A percentile compares a stretch with the other conserved stretches of the same genome.
Conservation (phyloP, 164 flowering plant species). For the Liriodendron chinense region DNA sequence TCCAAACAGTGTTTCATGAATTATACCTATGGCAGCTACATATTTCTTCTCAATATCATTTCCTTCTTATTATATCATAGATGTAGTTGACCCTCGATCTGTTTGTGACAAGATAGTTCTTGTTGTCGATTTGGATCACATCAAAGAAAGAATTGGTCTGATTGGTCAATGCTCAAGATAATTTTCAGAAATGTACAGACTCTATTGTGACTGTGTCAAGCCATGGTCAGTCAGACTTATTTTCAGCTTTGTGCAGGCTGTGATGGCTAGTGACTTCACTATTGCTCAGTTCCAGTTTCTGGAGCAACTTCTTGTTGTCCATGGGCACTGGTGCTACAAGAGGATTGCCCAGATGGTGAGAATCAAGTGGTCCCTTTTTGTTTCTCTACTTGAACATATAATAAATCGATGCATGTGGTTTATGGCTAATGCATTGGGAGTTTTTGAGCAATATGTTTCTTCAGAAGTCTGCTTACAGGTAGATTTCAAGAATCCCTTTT, state of each 20-base stretch:
- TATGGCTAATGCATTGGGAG: conserved; percentile 58
- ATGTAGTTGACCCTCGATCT: too few species aligned
- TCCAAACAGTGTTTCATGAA: too few species aligned
- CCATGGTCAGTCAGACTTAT: too few species aligned
- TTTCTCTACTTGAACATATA: neutral
- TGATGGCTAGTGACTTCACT: conserved; percentile 91
- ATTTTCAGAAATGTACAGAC: too few species aligned
- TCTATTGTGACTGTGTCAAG: too few species aligned
- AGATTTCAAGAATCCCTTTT: conserved; percentile 19
- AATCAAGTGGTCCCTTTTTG: neutral
- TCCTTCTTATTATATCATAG: too few species aligned
- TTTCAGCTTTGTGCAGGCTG: conserved; percentile 52
- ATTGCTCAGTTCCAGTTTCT: conserved; percentile 87
- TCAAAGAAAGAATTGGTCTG: too few species aligned
- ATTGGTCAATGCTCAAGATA: too few species aligned
- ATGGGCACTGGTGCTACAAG: conserved; percentile 95
- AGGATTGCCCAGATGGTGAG: conserved; percentile 92
- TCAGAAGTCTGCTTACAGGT: conserved; percentile 94
- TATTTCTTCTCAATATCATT: too few species aligned
- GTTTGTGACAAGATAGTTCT: too few species aligned
- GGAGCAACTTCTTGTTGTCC: conserved; percentile 81
- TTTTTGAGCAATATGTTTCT: conserved; percentile 91
- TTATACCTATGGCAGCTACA: too few species aligned
- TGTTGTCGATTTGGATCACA: too few species aligned
- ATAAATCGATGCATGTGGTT: neutral